Evolutionary conservation across 2,329 filamentous ascomycete genomes (phyloP).

Genomic region (Xylariaceae sp.): DNA sequence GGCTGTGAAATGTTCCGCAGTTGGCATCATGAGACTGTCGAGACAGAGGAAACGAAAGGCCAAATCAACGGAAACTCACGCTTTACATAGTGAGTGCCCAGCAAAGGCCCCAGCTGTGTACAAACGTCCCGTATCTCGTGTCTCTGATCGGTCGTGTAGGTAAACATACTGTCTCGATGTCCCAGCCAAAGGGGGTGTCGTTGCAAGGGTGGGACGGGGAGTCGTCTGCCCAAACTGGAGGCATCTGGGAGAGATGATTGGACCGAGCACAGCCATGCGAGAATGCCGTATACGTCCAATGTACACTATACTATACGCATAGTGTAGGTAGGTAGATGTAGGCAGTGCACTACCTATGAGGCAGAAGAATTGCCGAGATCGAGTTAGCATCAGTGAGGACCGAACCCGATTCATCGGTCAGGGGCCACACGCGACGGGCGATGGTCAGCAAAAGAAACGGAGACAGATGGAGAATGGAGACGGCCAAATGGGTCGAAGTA

Average conservation of each 20-base stretch:
- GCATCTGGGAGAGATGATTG: conserved; percentile 11
- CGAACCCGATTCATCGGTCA: conserved; percentile 18
- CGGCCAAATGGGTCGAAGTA: conserved; percentile 5
- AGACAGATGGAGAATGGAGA: conserved; percentile 1
- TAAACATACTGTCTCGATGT: conserved; percentile 2
- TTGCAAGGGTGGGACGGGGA: conserved; percentile 23
- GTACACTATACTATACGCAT: background rate
- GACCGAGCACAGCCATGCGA: background rate
- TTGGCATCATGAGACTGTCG: too few relatives aligned
- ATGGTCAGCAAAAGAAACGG: conserved; percentile 12
- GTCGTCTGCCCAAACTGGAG: conserved; percentile 18
- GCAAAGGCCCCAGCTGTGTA: background rate
- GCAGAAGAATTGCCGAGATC: conserved; percentile 24
- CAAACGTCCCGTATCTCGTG: background rate
- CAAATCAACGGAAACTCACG: too few relatives aligned
- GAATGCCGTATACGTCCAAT: background rate
- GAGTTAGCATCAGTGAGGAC: conserved; percentile 22
- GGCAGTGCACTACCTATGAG: conserved; percentile 20
- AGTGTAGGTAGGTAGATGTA: background rate
- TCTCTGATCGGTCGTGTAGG: background rate
- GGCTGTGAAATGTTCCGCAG: too few relatives aligned
- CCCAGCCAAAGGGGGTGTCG: conserved; percentile 17
- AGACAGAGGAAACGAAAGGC: too few relatives aligned
- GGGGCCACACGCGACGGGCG: conserved; percentile 12
- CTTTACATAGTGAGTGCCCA: too few relatives aligned